Base-by-base conservation (phyloP, 148 eudicot genomes). In the Rhododendron henanense region DNA sequence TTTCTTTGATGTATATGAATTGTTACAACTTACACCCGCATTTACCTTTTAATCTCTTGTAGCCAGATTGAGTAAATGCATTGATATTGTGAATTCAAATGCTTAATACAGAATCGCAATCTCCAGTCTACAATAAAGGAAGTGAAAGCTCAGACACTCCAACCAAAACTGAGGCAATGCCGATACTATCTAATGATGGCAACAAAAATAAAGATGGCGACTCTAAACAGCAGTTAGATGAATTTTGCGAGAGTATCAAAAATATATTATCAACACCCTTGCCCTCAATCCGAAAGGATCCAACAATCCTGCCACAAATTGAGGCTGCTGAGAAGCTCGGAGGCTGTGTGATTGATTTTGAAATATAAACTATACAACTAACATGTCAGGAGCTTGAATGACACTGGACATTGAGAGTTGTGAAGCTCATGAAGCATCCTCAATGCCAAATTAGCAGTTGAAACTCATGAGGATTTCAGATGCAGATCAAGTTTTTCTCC, bases 291-390 rank as follows among this genome's bases (percentile, higher is more conserved):
- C 47, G 13, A 2, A 65, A 65, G 71, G 28, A 71, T 86, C 57
- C 85, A 13, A 77, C 63, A 31, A 83, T 87, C 47, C 63, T 87
- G 28, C 78, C 51, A 37, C 39, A 83, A 31, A 83, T 87, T n/a
- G 83, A 83, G 67, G 88, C 88, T 47, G 88, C 88, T 33, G 88
- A 87, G 88, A 74, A 83, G 83, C 78, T 61, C 19, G 88, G 88
- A 47, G 28, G 55, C 75, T 87, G 83, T 63, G 83, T 83, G 51
- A 31, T 87, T 61, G 81, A 83, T 83, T 87, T 87, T 65, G 83
- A 87, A 53, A 87, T 87, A 82, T 87, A 31, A 85, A 28, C 9
- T 85, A 25, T 69, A 50, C 35, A 33, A 35, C 33, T 7, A 11
- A 13, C 55, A 61, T 79, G 13, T 47, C 44, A 19, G 11, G 31